A percentile compares a stretch with the other conserved stretches of the same genome.
Conservation (phyloP, 1,139 yeast genomes). For the Blastobotrys illinoisensis region DNA sequence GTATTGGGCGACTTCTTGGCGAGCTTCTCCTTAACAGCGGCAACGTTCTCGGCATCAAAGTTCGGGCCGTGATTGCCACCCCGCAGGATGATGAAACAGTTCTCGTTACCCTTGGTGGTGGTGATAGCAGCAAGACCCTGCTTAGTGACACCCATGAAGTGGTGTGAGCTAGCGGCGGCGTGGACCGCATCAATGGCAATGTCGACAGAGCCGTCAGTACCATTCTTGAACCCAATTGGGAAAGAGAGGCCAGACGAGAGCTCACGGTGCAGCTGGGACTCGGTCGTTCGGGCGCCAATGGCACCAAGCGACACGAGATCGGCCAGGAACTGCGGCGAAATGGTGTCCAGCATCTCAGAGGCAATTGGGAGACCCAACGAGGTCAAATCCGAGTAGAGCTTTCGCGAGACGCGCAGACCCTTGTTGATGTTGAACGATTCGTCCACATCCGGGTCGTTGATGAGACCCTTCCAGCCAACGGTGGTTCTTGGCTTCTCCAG, state of each 20-base stretch:
- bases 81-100: slow-evolving; percentile 71
- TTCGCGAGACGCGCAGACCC: slow-evolving; percentile 83
- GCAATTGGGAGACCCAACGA: slow-evolving; percentile 76
- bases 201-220: slow-evolving; percentile 91
- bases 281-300: slow-evolving; percentile 98
- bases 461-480: slow-evolving; percentile 98
- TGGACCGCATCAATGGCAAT: slow-evolving; percentile 93
- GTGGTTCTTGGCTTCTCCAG: slow-evolving; percentile 98
- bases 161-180: slow-evolving; percentile 90
- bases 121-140: slow-evolving; percentile 96
- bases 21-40: slow-evolving; percentile 64
- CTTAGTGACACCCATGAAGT: slow-evolving; percentile 94
- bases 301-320: slow-evolving; percentile 94
- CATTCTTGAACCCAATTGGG: slow-evolving; percentile 98
- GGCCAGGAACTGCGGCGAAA: slow-evolving; percentile 93
- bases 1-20: slow-evolving; percentile 34
- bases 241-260: slow-evolving; percentile 92
- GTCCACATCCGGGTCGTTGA: slow-evolving; percentile 94
- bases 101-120: slow-evolving; percentile 88
- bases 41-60: slow-evolving; percentile 75
- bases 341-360: slow-evolving; percentile 96
- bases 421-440: slow-evolving; percentile 91
- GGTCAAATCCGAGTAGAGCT: slow-evolving; percentile 80
- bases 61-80: slow-evolving; percentile 95
- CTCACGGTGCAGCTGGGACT: slow-evolving; percentile 96